These are phyloP conservation scores for Tuber brumale DNA, from an alignment of 495 filamentous ascomycete species.

Conservation along the genomic window DNA sequence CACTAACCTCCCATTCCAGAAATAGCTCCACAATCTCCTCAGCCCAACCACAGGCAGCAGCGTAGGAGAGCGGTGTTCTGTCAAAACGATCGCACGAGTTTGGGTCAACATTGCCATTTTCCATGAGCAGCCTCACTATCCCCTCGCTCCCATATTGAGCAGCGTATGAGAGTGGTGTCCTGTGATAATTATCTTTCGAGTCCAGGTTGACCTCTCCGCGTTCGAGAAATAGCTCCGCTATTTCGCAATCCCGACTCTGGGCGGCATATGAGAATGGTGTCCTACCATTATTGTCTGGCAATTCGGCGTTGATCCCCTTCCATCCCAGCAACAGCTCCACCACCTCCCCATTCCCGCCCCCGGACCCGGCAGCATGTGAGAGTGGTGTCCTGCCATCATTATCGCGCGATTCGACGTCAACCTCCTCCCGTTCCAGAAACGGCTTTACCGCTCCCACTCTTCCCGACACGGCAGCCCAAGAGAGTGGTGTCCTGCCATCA, in stretches of 20 bases:
- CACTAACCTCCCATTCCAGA: too few species aligned
- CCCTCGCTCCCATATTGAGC: slow-evolving; percentile 31
- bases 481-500: slow-evolving; percentile 30
- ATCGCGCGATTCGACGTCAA: slow-evolving; percentile 28
- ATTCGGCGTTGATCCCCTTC: too few species aligned
- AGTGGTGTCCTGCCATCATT: slow-evolving; percentile 42
- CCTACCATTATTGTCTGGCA: too few species aligned
- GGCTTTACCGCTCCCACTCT: slow-evolving; percentile 31
- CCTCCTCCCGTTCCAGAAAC: slow-evolving; percentile 28
- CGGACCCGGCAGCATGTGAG: too few species aligned
- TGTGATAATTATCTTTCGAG: neutral
- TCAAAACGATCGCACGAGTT: slow-evolving; percentile 26
- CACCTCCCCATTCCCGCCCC: too few species aligned
- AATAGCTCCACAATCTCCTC: too few species aligned
- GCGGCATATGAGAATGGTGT: too few species aligned
- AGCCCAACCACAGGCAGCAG: slow-evolving; percentile 41
- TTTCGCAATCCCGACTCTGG: too few species aligned
- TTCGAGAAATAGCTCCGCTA: too few species aligned
- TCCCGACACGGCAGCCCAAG: slow-evolving; percentile 35
- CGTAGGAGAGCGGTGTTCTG: slow-evolving; percentile 45
- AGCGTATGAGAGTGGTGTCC: slow-evolving; percentile 41
- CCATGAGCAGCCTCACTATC: slow-evolving; percentile 35
- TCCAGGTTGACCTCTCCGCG: slow-evolving; percentile 14
- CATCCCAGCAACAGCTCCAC: too few species aligned
- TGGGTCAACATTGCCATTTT: slow-evolving; percentile 12